Percentiles rank a stretch among this genome's conserved stretches.
phyloP scores from a whole-genome alignment of 768 basidiomycete species.

The Lactarius tabidus region DNA sequence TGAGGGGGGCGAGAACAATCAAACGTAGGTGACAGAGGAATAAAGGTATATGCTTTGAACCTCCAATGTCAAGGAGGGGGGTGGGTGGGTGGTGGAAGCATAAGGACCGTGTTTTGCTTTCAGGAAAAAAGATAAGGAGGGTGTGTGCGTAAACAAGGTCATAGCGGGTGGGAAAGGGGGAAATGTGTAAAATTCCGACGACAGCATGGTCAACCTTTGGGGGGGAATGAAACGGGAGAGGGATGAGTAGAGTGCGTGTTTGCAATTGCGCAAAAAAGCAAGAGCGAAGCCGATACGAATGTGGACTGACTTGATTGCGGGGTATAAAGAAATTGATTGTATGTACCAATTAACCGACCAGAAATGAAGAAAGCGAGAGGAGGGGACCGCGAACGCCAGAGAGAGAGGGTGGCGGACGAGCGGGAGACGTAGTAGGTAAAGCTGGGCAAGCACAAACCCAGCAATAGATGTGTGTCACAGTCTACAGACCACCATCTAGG shows the following conservation, averaged over 20 bases:
- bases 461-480: background rate
- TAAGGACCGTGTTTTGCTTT: background rate
- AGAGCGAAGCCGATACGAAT: slow-evolving; percentile 23
- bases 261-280: slow-evolving; percentile 18
- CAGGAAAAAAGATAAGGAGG: slow-evolving; percentile 13
- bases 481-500: slow-evolving; percentile 76
- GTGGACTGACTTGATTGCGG: slow-evolving; percentile 28
- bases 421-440: background rate
- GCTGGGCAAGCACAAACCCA: slow-evolving; percentile 1
- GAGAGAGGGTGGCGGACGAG: background rate
- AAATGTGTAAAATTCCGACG: slow-evolving; percentile 12
- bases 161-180: slow-evolving; percentile 2
- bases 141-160: slow-evolving; percentile 8
- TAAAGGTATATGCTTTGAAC: background rate
- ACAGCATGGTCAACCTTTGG: slow-evolving; percentile 14
- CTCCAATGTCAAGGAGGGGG: background rate
- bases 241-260: slow-evolving; percentile 2
- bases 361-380: slow-evolving; percentile 16
- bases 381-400: slow-evolving; percentile 12
- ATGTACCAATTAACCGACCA: slow-evolving; percentile 28
- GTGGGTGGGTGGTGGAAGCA: background rate
- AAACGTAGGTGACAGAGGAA: background rate
- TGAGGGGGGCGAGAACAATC: background rate
- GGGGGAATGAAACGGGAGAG: background rate
- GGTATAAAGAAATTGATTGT: slow-evolving; percentile 27